Evolutionary conservation across 2,329 filamentous ascomycete genomes (phyloP).

Genomic region (Aphanoascus verrucosus): DNA sequence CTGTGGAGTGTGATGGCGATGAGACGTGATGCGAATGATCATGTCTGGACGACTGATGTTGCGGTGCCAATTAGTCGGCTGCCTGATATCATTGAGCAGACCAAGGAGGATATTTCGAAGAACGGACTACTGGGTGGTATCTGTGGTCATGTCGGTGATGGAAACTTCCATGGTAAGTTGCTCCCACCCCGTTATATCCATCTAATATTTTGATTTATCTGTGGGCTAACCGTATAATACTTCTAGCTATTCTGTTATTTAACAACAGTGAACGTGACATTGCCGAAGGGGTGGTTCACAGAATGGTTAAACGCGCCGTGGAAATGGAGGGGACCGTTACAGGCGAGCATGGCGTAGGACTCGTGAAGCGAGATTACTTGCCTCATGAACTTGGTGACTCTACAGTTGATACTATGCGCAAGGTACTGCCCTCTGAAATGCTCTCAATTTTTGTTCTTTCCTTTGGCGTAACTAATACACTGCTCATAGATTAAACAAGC

Average conservation of each 20-base stretch:
- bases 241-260: slow-evolving; percentile 49
- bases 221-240: background rate
- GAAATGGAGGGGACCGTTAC: slow-evolving; percentile 63
- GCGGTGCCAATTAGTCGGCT: slow-evolving; percentile 63
- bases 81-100: slow-evolving; percentile 61
- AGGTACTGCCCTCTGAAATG: slow-evolving; percentile 34
- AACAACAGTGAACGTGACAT: slow-evolving; percentile 47
- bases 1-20: slow-evolving; percentile 63
- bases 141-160: slow-evolving; percentile 64
- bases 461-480: slow-evolving; percentile 17
- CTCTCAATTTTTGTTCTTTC: no score
- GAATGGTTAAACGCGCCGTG: slow-evolving; percentile 59
- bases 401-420: slow-evolving; percentile 56
- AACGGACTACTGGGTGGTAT: slow-evolving; percentile 55
- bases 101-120: slow-evolving; percentile 53
- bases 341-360: slow-evolving; percentile 60
- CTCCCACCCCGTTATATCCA: background rate
- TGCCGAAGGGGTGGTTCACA: slow-evolving; percentile 51
- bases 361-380: slow-evolving; percentile 58
- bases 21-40: slow-evolving; percentile 47
- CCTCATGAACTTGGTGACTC: slow-evolving; percentile 50
- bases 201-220: no score
- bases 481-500: slow-evolving; percentile 48
- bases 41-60: slow-evolving; percentile 71
- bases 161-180: slow-evolving; percentile 57